Base-by-base conservation (phyloP, 805 yeast species). In the Lachancea cidri region DNA sequence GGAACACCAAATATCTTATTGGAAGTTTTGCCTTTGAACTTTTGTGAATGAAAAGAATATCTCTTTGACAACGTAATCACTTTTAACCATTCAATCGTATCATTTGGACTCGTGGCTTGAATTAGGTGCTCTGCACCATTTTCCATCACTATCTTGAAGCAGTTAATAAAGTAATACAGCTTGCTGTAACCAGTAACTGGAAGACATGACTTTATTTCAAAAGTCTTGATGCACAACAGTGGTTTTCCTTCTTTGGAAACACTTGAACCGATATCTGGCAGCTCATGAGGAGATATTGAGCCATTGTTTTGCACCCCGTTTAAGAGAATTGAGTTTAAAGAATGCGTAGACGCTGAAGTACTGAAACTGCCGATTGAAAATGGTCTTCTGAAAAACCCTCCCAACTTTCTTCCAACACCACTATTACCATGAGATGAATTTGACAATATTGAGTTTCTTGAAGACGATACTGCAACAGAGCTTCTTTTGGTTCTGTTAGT, bases 1-100 rank as follows among this genome's bases (percentile, higher is more conserved):
- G 98, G 96, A 35, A 88, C 83, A 11, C 97, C 97, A 71, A 89
- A 91, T 2, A 91, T 84, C 48, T 69, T 68, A 19, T 76, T 72
- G 20, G 61, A 62, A 4, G 67, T 67, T 38, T 59, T 50, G 2
- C 72, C 72, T 37, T 55, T 64, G 27, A 58, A 62, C 40, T 66
- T 68, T 24, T 58, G 62, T 1, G 74, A 70, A 35, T 69, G 55
- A 42, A 69, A 71, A 4, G 72, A 59, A 43, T 65, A 68, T 45
- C 74, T 60, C 42, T 67, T 69, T 0, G 73, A 59, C 13, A 62
- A 48, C 36, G 60, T 66, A 20, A 71, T 57, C 42, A 62, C 58
- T 36, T 67, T 70, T 1, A 86, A 67, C 98, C 97, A 89, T 33
- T 79, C 86, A 39, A 75, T 77, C 42, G 83, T 75, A 22, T 85